phyloP scores from a whole-genome alignment of 2,329 filamentous ascomycete species.

The Hirsutella thompsonii region DNA sequence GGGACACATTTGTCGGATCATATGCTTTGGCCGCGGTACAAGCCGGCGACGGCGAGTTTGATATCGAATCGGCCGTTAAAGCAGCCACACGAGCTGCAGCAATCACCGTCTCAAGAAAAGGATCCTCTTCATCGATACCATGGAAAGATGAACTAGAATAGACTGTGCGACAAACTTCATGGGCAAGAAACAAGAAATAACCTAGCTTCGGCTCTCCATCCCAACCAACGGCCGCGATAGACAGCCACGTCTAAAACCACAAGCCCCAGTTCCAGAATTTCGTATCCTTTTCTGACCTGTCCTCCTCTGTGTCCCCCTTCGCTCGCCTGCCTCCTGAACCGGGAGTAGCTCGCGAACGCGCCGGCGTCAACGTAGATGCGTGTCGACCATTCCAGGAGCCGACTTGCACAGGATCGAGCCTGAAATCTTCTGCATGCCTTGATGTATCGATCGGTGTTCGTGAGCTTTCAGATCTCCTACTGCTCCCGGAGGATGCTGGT shows the following conservation, averaged over 20 bases:
- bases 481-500: not conserved
- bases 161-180: constrained; percentile 2
- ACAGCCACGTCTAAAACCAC: constrained; percentile 13
- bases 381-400: not conserved
- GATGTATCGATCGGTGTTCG: not conserved
- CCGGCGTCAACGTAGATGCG: not conserved
- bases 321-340: constrained; percentile 2
- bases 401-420: not conserved
- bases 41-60: constrained; percentile 23
- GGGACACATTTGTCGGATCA: constrained; percentile 85
- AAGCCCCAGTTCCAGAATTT: constrained; percentile 11
- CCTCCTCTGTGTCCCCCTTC: not conserved
- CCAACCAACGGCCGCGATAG: too few species aligned
- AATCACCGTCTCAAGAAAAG: constrained; percentile 27
- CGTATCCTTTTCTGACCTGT: constrained; percentile 10
- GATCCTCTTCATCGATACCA: constrained; percentile 30
- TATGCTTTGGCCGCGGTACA: constrained; percentile 65
- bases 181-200: too few species aligned
- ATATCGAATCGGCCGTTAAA: constrained; percentile 41
- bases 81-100: constrained; percentile 38
- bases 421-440: too few species aligned
- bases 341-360: not conserved
- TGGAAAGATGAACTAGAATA: constrained; percentile 28
- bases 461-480: not conserved
- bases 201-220: too few species aligned